These are phyloP conservation scores for Chlorella sp. DNA, from an alignment of 139 green algal genomes.

Conservation along the genomic window DNA sequence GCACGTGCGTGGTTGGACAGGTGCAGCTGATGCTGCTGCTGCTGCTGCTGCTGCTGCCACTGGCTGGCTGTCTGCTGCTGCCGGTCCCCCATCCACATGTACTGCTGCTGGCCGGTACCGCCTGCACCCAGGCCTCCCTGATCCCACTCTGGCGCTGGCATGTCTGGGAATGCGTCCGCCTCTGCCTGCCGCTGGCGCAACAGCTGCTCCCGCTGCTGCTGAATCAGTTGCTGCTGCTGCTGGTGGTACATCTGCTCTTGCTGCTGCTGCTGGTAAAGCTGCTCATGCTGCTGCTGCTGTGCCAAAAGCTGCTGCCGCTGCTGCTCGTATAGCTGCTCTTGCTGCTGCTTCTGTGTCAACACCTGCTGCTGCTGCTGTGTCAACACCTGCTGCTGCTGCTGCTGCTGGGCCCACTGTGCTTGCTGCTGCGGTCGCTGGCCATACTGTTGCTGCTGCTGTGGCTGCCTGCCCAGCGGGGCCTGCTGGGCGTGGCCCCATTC, in stretches of 20 bases:
- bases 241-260: neutral
- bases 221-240: neutral
- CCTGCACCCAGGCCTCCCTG: neutral
- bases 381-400: neutral
- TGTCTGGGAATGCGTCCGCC: neutral
- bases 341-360: neutral
- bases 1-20: neutral
- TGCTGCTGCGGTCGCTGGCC: neutral
- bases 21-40: conserved; percentile 17
- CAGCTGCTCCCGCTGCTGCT: neutral
- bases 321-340: conserved; percentile 6
- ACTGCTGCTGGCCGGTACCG: neutral
- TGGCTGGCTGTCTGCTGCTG: neutral
- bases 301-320: neutral
- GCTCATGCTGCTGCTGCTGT: neutral
- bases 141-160: neutral
- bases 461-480: neutral
- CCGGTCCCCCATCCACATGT: neutral
- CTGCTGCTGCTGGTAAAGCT: neutral
- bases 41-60: neutral
- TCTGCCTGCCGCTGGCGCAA: neutral
- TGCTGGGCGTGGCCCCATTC: neutral
- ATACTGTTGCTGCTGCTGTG: neutral
- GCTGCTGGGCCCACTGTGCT: neutral
- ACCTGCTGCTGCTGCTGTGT: neutral